Base-by-base conservation (phyloP, 176 grass and related monocot genomes). In the Otatea glauca region DNA sequence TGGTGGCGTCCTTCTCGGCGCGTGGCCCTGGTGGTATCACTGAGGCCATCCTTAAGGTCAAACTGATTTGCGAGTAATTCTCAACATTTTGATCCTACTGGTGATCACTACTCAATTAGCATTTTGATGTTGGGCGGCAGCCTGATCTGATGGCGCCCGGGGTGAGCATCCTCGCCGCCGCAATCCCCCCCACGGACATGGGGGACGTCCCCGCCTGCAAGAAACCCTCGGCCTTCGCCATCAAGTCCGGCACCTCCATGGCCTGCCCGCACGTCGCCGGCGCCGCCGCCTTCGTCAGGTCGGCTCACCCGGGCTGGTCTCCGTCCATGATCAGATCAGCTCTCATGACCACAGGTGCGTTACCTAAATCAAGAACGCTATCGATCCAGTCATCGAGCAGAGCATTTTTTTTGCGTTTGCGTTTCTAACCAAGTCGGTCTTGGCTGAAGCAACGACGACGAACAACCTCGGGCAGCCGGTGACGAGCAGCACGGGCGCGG, bases 91-190 rank as follows among this genome's bases (percentile, higher is more conserved):
- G 42, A 71, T 71, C 42, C 8, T 2, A 6, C 38, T 25, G 8
- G 42, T 14, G 41, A 4, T n/a, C 48, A 39, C 60, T 83, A 29
- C 29, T 29, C 29, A 3, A 24, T 37, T 37, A 16, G 18, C 68
- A 49, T n/a, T 58, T 65, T 61, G 69, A 10, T 11, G 18, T 11
- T 74, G 43, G 4, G 25, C 50, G 77, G 68, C 89, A 98, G 96
- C 96, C 96, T 71, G 96, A 98, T 81, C 72, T 98, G 60, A 98
- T 95, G 96, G 96, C 93, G 44, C 96, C 96, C 3, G 96, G 96
- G 34, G 96, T 95, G 8, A 85, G 93, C 89, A 98, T 98, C 83
- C 80, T 98, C 37, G 93, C 96, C 2, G 81, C 96, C 23, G 75
- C 91, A 9, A 91, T 95, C 32, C 93, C 93, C 21, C 83, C 96